Evolutionary conservation across 345 rosid species (phyloP).

Genomic region (Dipteronia sinensis): DNA sequence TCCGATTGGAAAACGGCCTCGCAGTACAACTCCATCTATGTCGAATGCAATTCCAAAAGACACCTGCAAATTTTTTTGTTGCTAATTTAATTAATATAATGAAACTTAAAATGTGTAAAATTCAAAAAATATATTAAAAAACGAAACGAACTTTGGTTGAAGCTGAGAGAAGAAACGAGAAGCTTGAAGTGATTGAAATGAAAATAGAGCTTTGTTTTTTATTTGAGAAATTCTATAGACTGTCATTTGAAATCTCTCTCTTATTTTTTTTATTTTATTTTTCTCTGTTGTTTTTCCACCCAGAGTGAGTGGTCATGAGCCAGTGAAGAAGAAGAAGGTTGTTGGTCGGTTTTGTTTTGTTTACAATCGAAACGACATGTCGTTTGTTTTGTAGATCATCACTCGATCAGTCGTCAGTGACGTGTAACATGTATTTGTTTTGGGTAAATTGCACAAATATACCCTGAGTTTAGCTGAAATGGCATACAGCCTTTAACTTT

Average conservation of each 20-base stretch:
- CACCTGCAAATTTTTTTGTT: conserved; percentile 14
- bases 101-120: too few relatives aligned
- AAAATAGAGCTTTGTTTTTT: conserved; percentile 15
- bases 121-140: too few relatives aligned
- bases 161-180: conserved; percentile 15
- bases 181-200: conserved; percentile 12
- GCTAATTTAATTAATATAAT: too few relatives aligned
- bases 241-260: conserved; percentile 19
- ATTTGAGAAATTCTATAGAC: conserved; percentile 17
- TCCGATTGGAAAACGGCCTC: conserved; percentile 43
- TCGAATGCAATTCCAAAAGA: conserved; percentile 55
- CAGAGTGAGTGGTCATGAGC: conserved; percentile 3
- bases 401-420: too few relatives aligned
- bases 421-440: too few relatives aligned
- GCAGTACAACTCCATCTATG: conserved; percentile 54
- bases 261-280: not conserved
- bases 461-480: too few relatives aligned
- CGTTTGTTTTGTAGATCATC: too few relatives aligned
- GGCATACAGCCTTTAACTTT: too few relatives aligned
- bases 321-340: not conserved
- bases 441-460: too few relatives aligned
- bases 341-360: too few relatives aligned
- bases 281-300: not conserved
- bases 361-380: too few relatives aligned
- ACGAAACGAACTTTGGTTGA: conserved; percentile 21